A percentile compares a stretch with the other conserved stretches of the same genome.
Evolutionary conservation across 2,329 filamentous ascomycete genomes (phyloP).

Genomic region (Neofusicoccum umdonicola): DNA sequence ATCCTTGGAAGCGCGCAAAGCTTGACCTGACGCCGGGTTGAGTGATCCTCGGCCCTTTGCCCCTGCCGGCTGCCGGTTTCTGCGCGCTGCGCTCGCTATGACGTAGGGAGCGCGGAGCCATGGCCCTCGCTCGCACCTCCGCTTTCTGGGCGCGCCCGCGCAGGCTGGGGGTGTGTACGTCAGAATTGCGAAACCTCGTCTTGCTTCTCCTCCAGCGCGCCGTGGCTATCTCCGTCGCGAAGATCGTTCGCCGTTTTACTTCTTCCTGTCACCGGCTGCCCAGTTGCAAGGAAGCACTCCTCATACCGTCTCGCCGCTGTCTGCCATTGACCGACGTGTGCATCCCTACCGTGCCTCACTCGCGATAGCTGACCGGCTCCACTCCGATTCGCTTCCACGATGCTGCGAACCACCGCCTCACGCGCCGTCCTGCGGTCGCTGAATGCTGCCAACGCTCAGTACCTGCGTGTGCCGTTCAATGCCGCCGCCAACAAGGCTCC

Average conservation of each 20-base stretch:
- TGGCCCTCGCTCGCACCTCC: background rate
- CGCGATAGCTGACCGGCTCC: conserved; percentile 20
- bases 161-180: background rate
- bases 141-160: background rate
- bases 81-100: background rate
- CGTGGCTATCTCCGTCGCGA: background rate
- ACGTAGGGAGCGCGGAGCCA: background rate
- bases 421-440: conserved; percentile 36
- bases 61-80: background rate
- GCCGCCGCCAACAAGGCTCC: conserved; percentile 20
- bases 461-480: conserved; percentile 18
- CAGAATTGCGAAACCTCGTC: background rate
- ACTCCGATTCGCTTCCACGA: conserved; percentile 20
- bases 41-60: background rate
- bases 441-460: background rate
- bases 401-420: conserved; percentile 37
- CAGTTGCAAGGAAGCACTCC: background rate
- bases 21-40: background rate
- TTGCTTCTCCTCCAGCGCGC: background rate
- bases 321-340: conserved; percentile 19
- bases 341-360: background rate
- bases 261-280: background rate
- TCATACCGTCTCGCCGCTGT: conserved; percentile 18
- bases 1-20: conserved; percentile 1
- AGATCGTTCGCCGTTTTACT: background rate